Base-by-base conservation (phyloP, 164 flowering plant genomes). In the Houttuynia cordata region DNA sequence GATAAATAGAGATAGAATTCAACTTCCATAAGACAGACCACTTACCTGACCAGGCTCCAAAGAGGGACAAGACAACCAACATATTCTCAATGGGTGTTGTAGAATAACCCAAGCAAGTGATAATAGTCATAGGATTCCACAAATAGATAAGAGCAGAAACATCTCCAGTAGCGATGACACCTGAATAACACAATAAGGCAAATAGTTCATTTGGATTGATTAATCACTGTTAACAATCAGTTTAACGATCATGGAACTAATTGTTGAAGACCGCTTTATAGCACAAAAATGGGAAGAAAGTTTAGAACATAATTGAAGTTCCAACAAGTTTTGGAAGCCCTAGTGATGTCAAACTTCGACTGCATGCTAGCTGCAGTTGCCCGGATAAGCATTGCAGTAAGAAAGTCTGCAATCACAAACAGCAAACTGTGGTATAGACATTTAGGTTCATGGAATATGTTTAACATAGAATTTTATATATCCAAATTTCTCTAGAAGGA, bases 321-420 rank as follows among this genome's bases (percentile, higher is more conserved):
- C 73, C 70, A 42, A 70, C 39, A 24, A 69, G 49, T 47, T 64
- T 68, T 21, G 58, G 53, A 69, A 82, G 73, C 18, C 73, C 79
- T 30, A 88, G 76, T 41, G 75, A 63, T 67, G 72, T 71, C 68
- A 86, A 73, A 63, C 74, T 74, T 68, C 62, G 68, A 47, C 45
- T 34, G 67, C 81, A 79, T 41, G 82, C 71, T 56, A 39, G 53
- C 65, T 77, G 84, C 72, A 93, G 64, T 81, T 56, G 77, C 82
- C 62, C 92, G 88, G 57, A 93, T 75, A 57, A 93, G 96, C 76
- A 90, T 52, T 59, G 96, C 96, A 69, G 84, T 65, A 60, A 79
- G n/a, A 64, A 84, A 71, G 82, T 93, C 98, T 81, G 90, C 97
- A 78, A 83, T 47, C 74, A 87, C 85, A 82, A 85, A 86, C 73